Evolutionary conservation across 176 grass and related monocot genomes (phyloP), one percentile per base, ranked within the genome.

Genomic region (Eleusine coracana): DNA sequence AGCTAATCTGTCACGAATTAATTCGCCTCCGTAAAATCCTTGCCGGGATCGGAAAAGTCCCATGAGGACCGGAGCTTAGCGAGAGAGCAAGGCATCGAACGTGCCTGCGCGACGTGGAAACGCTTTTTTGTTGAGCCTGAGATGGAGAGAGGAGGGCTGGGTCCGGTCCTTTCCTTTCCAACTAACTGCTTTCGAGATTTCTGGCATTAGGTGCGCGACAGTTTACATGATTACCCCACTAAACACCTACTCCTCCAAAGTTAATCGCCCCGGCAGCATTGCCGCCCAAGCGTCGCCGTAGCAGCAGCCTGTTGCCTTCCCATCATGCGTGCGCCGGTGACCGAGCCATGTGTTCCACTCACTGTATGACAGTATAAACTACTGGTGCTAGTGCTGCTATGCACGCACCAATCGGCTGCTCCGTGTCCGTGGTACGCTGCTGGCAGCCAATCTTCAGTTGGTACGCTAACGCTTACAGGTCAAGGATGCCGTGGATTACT

Each of bases 121-220:
- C 66, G 84, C 80, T 29, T 86, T 86, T 59, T 31, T 44, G 66
- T 8, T 8, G 54, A 21, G 18, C 54, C 66, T 18, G 21, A 38
- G 25, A 14, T 23, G 25, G 59, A 28, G 59, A 25, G 11, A 29
- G 60, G 60, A 29, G 60, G 60, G 17, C 65, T 16, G n/a, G n/a
- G 74, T 20, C 36, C 6, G 20, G 41, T 0, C 51, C 54, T 76
- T 75, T 59, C 46, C 41, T 70, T 75, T 51, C 74, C 36, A 80
- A 71, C 82, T 34, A 82, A 84, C 81, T 28, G 46, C 82, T 84
- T 84, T 87, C 9, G 29, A 41, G 48, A 75, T 60, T 81, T 80
- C 51, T 41, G 23, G 23, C 75, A 80, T 31, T 77, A 65, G 80
- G 80, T 83, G 80, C 58, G 59, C 68, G 39, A 20, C 45, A 60